Conservation (phyloP, 1,284 basidiomycete genomes). For the Golubevia pallescens region DNA sequence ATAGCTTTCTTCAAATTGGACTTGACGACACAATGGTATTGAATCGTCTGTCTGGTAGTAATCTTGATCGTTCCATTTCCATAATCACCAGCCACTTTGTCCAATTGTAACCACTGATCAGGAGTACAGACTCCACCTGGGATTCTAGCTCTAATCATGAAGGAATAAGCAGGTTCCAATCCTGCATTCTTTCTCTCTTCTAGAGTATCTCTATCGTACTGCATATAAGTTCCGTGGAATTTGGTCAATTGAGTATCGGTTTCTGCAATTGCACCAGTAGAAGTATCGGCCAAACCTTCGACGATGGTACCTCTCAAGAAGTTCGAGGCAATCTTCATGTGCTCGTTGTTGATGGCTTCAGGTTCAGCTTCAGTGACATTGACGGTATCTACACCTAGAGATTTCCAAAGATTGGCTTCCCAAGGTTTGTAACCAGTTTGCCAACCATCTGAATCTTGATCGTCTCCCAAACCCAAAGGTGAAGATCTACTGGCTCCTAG, state of each 20-base stretch:
- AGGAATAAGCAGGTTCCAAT: conserved; percentile 92
- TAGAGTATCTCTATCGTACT: conserved; percentile 96
- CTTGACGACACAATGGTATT: conserved; percentile 99
- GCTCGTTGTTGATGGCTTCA: conserved; percentile 97
- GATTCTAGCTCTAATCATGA: conserved; percentile 98
- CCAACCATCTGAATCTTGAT: conserved; percentile 94
- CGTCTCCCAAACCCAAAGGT: conserved; percentile 81
- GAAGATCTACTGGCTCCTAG: conserved; percentile 52
- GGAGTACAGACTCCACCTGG: conserved; percentile 92
- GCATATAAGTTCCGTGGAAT: conserved; percentile 80
- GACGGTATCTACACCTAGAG: conserved; percentile 86
- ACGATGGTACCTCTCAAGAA: conserved; percentile 94
- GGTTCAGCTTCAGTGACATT: conserved; percentile 91
- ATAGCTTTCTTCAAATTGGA: conserved; percentile 93
- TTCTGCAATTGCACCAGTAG: conserved; percentile 85
- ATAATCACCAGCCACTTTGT: conserved; percentile 93
- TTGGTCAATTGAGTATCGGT: conserved; percentile 95
- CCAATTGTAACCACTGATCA: conserved; percentile 92
- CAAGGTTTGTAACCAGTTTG: conserved; percentile 95
- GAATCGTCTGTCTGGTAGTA: conserved; percentile 98
- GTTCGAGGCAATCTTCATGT: conserved; percentile 96
- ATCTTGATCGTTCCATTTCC: conserved; percentile 95
- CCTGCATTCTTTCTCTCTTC: conserved; percentile 93
- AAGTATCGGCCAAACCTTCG: conserved; percentile 83
- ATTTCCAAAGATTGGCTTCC: conserved; percentile 93